Evolutionary conservation across 2,329 filamentous ascomycete genomes (phyloP).

Genomic region (Penicillium nordicum): DNA sequence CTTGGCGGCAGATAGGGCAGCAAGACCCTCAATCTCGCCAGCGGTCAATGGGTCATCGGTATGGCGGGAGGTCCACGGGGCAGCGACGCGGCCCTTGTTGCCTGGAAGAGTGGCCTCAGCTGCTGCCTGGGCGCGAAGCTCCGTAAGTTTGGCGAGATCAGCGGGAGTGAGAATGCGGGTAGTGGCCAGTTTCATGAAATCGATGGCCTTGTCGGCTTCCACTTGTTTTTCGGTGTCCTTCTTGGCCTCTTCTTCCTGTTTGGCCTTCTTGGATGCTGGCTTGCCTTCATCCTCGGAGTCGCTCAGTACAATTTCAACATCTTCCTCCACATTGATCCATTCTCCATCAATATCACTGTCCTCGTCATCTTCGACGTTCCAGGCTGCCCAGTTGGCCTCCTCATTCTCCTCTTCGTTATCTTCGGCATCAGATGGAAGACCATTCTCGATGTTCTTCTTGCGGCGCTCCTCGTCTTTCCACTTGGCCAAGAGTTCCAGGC

Average conservation of each 20-base stretch:
- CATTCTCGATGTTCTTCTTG: conserved; percentile 67
- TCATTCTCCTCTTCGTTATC: conserved; percentile 61
- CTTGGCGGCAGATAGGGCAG: conserved; percentile 68
- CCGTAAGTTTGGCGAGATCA: conserved; percentile 89
- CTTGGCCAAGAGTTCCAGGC: conserved; percentile 82
- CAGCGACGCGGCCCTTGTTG: conserved; percentile 44
- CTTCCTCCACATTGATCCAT: conserved; percentile 87
- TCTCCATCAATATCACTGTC: conserved; percentile 72
- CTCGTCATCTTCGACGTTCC: conserved; percentile 58
- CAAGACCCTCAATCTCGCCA: conserved; percentile 84
- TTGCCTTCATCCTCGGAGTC: conserved; percentile 70
- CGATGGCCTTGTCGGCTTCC: conserved; percentile 39
- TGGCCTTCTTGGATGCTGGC: conserved; percentile 60
- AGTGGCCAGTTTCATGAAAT: conserved; percentile 67
- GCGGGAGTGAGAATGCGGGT: conserved; percentile 92
- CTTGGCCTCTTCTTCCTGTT: conserved; percentile 43
- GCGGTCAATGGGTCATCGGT: conserved; percentile 86
- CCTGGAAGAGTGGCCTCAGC: conserved; percentile 61
- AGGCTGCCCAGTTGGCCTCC: conserved; percentile 56
- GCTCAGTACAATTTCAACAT: conserved; percentile 70
- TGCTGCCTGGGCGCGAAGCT: conserved; percentile 72
- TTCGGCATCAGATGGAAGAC: conserved; percentile 59
- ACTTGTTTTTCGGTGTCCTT: conserved; percentile 33
- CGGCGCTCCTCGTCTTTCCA: conserved; percentile 90
- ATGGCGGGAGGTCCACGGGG: conserved; percentile 58